phyloP scores from a whole-genome alignment of 768 basidiomycete species.

The Antrodiella citrinella region DNA sequence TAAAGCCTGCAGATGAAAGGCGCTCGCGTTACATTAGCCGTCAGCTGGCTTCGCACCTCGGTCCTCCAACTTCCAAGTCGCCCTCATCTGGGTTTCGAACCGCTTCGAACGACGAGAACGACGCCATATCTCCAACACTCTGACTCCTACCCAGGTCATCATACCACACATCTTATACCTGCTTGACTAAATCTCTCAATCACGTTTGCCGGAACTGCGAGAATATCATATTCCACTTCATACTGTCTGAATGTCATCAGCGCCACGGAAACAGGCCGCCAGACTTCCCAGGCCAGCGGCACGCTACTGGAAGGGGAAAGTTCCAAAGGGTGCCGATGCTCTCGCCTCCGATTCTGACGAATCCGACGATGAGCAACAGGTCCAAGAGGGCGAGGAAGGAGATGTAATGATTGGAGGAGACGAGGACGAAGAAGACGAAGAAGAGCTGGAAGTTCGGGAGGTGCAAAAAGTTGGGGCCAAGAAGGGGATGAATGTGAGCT shows the following conservation, averaged over 20 bases:
- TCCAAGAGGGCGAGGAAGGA: conserved; percentile 39
- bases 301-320: conserved; percentile 89
- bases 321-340: conserved; percentile 63
- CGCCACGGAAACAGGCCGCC: conserved; percentile 60
- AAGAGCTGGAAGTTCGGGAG: conserved; percentile 18
- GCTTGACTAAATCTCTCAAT: no score
- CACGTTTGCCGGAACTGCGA: no score
- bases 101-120: no score
- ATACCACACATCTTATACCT: no score
- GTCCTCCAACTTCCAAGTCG: no score
- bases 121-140: no score
- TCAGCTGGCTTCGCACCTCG: no score
- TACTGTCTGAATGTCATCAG: conserved; percentile 15
- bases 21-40: no score
- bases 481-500: conserved; percentile 62
- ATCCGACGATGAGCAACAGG: conserved; percentile 30
- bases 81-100: no score
- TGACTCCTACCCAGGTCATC: no score
- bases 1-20: no score
- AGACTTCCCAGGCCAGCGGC: conserved; percentile 74
- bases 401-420: conserved; percentile 57
- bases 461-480: conserved; percentile 17
- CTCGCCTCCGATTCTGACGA: conserved; percentile 59
- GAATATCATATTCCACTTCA: neutral
- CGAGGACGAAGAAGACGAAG: conserved; percentile 37